Evolutionary conservation across 1,284 basidiomycete species (phyloP), one percentile per base, ranked within the genome.

Genomic region (Heterobasidion occidentale): DNA sequence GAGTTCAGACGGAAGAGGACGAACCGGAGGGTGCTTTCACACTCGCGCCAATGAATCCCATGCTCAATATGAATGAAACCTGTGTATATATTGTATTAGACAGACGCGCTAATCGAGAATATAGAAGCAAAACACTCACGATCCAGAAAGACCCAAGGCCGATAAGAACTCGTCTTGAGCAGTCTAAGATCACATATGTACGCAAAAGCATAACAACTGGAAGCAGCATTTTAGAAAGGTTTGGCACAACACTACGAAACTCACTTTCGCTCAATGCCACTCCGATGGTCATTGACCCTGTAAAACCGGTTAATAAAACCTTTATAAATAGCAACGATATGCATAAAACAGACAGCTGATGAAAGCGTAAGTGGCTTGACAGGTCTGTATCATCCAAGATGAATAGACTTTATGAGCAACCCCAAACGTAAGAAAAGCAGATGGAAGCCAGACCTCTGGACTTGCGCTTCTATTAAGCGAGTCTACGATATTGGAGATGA

Each of bases 181-280:
- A 14, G 14, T 47, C 53, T 14, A 20, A 47, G 12, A 54, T 20
- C 9, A 45, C 53, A 35, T 54, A 42, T 33, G 46, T 35, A n/a
- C 53, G 53, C 27, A 54, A 44, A 36, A 54, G 46, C 53, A 54
- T 54, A 44, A 54, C 53, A 46, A 54, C 53, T 54, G 20, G 14
- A 42, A 9, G 17, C 38, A 42, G 6, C 11, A 42, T 42, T 3
- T 42, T n/a, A 11, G n/a, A 42, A 12, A 7, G 38, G 38, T 27
- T 27, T 27, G 38, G 6, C 8, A 6, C 38, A 42, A 12, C n/a
- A n/a, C n/a, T 27, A 27, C 27, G 27, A 27, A 27, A 5, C 38
- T 42, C 6, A 42, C 38, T 42, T 42, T 42, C 38, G 38, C 38
- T 42, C 12, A 42, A n/a, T 42, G 38, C 38, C 38, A 42, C n/a